Evolutionary conservation across 2,329 filamentous ascomycete genomes (phyloP).

Genomic region (Colletotrichum shisoi): DNA sequence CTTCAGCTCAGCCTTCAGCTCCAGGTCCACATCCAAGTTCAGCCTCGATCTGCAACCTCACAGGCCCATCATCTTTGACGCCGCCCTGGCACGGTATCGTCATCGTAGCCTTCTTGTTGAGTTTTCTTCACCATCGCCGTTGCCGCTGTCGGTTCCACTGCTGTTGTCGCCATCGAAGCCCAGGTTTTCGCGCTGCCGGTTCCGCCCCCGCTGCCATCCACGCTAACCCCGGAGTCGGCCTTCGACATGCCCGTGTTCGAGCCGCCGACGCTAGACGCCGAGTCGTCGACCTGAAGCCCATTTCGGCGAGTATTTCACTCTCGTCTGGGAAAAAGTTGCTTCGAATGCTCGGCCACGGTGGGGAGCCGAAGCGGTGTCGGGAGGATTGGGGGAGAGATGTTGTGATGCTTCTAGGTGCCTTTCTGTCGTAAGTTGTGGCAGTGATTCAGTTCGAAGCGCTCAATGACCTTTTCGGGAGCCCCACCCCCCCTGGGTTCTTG

Average conservation of each 20-base stretch:
- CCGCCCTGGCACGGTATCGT: conserved; percentile 42
- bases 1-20: conserved; percentile 79
- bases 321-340: conserved; percentile 6
- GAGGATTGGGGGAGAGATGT: conserved; percentile 8
- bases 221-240: conserved; percentile 12
- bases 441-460: not conserved
- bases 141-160: too few species aligned
- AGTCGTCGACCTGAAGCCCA: conserved; percentile 40
- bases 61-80: conserved; percentile 62
- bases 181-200: conserved; percentile 30
- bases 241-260: conserved; percentile 15
- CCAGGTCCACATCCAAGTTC: conserved; percentile 79
- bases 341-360: not conserved
- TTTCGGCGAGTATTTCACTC: conserved; percentile 40
- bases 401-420: conserved; percentile 18
- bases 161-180: not conserved
- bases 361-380: conserved; percentile 3
- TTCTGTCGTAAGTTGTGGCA: conserved; percentile 5
- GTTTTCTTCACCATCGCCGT: not conserved
- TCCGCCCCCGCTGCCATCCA: conserved; percentile 7
- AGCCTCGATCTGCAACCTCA: conserved; percentile 74
- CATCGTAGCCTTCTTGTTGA: conserved; percentile 33
- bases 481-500: not conserved
- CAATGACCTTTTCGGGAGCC: not conserved
- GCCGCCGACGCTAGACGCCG: conserved; percentile 35